These are phyloP conservation scores for Botrytis paeoniae DNA, from an alignment of 2,329 filamentous ascomycete genomes.

Conservation along the genomic window DNA sequence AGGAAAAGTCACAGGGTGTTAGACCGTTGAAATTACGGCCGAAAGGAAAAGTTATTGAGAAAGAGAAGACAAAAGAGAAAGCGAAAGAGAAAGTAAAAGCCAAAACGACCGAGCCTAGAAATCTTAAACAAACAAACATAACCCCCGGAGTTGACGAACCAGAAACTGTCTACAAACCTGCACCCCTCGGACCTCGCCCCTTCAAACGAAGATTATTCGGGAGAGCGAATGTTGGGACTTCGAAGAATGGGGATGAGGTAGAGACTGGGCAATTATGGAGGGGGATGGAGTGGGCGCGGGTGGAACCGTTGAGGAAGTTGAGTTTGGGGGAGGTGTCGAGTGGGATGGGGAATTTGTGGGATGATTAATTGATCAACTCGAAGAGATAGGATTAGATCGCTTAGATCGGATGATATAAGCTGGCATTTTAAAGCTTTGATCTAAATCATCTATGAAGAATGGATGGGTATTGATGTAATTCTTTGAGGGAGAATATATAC, in stretches of 20 bases:
- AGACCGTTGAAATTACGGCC: background rate
- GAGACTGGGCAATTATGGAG: conserved; percentile 7
- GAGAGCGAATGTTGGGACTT: background rate
- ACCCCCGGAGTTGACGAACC: background rate
- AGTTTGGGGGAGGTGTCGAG: conserved; percentile 30
- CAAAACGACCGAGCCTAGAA: background rate
- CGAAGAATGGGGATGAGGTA: background rate
- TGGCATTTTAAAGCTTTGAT: too few relatives aligned
- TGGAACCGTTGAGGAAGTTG: conserved; percentile 24
- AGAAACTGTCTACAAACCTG: background rate
- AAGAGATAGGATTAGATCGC: too few relatives aligned
- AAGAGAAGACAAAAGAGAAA: background rate
- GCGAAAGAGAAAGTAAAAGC: background rate
- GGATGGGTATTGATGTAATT: too few relatives aligned
- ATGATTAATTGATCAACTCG: too few relatives aligned
- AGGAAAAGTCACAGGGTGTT: background rate
- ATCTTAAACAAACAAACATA: background rate
- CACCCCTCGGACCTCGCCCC: conserved; percentile 1
- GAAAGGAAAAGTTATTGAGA: background rate
- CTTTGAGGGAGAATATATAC: too few relatives aligned
- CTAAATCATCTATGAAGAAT: too few relatives aligned
- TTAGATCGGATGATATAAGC: too few relatives aligned
- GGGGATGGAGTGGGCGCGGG: conserved; percentile 4
- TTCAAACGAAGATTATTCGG: conserved; percentile 9
- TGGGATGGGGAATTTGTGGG: conserved; percentile 25